Evolutionary conservation across 2,329 filamentous ascomycete species (phyloP), one percentile per base, ranked within the genome.

Genomic region (Monilinia vaccinii-corymbosi): DNA sequence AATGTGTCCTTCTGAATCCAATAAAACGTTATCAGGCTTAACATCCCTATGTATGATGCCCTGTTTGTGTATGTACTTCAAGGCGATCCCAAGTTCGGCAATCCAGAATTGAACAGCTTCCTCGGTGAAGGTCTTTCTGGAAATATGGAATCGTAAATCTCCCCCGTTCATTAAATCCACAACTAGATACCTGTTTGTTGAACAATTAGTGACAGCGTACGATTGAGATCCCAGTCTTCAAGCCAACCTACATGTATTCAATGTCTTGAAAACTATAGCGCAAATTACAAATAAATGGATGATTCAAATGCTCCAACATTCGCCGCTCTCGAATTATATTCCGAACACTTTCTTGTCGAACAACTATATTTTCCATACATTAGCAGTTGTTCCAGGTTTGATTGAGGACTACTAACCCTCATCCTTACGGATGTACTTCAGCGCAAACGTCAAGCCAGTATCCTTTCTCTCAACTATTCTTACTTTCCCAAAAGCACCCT

Each of bases 181-280:
- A 57, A 99, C 93, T 59, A 99, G 85, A 74, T 99, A 89, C 71
- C 85, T 88, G 53, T 47, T 32, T n/a, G 21, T 28, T 31, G 23
- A 32, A 40, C 13, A 14, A 9, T 40, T 57, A 58, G 45, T 40
- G 50, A 34, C 34, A 46, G 56, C 31, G 32, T 10, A 16, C 28
- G 31, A n/a, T 16, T 21, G 38, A 16, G 34, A 51, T 34, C 21
- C 6, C 34, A 13, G 50, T 10, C 31, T 44, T 11, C 6, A 16
- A 18, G 23, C 44, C 31, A 61, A 74, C 89, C 71, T 80, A 96
- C 91, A 99, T 88, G 76, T 99, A 99, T 75, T 99, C 94, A 69
- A 97, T 91, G 75, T 99, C 94, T 76, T 99, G 94, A 73, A 99
- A 99, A 76, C 92, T 97, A 77, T 97, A 99, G 70, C 94, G 89